These are phyloP conservation scores for Phlebiopsis gigantea DNA, from an alignment of 768 basidiomycete species.

Conservation along the genomic window DNA sequence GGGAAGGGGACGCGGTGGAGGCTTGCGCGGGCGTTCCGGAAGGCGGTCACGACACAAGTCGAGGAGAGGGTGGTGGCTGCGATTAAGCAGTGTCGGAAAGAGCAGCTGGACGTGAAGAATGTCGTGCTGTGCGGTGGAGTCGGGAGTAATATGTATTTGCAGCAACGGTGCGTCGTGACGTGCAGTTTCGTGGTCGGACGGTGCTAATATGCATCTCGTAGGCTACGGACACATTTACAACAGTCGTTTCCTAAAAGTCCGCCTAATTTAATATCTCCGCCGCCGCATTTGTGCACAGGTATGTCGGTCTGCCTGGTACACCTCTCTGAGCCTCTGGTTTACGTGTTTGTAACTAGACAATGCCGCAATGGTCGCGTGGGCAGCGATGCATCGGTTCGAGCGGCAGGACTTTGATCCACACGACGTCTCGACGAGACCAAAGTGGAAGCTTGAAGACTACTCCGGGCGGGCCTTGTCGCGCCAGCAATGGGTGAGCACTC, in stretches of 20 bases:
- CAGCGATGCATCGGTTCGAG: slow-evolving; percentile 78
- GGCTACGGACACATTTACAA: slow-evolving; percentile 28
- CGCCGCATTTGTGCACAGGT: slow-evolving; percentile 73
- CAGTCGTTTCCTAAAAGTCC: slow-evolving; percentile 20
- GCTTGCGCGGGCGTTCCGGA: slow-evolving; percentile 70
- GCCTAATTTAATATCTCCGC: slow-evolving; percentile 65
- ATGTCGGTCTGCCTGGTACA: too few relatives aligned
- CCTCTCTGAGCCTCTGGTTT: background rate
- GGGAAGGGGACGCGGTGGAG: slow-evolving; percentile 27
- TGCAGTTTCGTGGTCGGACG: slow-evolving; percentile 4
- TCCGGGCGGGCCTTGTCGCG: background rate
- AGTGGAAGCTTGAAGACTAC: slow-evolving; percentile 74
- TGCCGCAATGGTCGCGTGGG: slow-evolving; percentile 96
- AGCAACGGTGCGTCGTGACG: slow-evolving; percentile 45
- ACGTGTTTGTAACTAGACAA: too few relatives aligned
- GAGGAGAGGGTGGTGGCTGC: slow-evolving; percentile 66
- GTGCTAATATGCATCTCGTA: slow-evolving; percentile 13
- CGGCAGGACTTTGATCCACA: slow-evolving; percentile 56
- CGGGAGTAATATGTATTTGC: slow-evolving; percentile 75
- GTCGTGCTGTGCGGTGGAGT: slow-evolving; percentile 92
- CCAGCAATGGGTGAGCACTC: background rate
- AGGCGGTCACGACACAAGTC: slow-evolving; percentile 64
- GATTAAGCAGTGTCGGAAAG: slow-evolving; percentile 35
- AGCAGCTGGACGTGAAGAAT: slow-evolving; percentile 42
- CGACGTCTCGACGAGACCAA: slow-evolving; percentile 52